Percentiles rank a stretch among this genome's conserved stretches.
Conservation (phyloP, 192 early-diverging fungal genomes). For the Umbelopsis vinacea region DNA sequence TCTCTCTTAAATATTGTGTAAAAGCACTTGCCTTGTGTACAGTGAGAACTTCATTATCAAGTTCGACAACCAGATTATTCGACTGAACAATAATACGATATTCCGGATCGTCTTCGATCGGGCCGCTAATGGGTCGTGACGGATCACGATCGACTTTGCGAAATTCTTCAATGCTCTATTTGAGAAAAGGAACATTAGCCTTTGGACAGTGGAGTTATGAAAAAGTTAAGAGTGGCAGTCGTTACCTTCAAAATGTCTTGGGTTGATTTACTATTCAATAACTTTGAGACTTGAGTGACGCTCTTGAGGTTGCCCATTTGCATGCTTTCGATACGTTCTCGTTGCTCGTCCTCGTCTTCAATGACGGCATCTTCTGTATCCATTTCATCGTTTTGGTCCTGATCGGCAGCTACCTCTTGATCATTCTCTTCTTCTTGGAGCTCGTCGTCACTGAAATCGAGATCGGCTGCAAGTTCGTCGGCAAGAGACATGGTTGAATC, state of each 20-base stretch:
- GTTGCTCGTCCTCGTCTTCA: conserved; percentile 29
- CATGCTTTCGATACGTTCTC: conserved; percentile 39
- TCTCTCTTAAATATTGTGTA: neutral
- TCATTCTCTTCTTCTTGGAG: conserved; percentile 31
- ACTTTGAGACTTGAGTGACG: conserved; percentile 68
- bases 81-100: conserved; percentile 85
- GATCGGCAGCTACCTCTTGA: conserved; percentile 45
- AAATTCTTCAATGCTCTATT: conserved; percentile 58
- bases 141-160: conserved; percentile 37
- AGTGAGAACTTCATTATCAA: conserved; percentile 87
- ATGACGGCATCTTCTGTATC: conserved; percentile 48
- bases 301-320: conserved; percentile 50
- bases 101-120: conserved; percentile 86
- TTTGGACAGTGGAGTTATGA: neutral
- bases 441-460: conserved; percentile 68
- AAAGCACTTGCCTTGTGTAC: conserved; percentile 77
- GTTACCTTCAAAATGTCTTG: conserved; percentile 64
- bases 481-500: conserved; percentile 51
- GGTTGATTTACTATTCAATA: conserved; percentile 64
- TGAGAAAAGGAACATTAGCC: neutral
- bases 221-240: neutral
- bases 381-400: conserved; percentile 51
- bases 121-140: conserved; percentile 54
- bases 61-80: conserved; percentile 82
- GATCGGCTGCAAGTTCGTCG: conserved; percentile 87